A percentile compares a stretch with the other conserved stretches of the same genome.
Conservation (phyloP, 2,329 filamentous ascomycete genomes). For the Nannizziopsis arthrosporioides region DNA sequence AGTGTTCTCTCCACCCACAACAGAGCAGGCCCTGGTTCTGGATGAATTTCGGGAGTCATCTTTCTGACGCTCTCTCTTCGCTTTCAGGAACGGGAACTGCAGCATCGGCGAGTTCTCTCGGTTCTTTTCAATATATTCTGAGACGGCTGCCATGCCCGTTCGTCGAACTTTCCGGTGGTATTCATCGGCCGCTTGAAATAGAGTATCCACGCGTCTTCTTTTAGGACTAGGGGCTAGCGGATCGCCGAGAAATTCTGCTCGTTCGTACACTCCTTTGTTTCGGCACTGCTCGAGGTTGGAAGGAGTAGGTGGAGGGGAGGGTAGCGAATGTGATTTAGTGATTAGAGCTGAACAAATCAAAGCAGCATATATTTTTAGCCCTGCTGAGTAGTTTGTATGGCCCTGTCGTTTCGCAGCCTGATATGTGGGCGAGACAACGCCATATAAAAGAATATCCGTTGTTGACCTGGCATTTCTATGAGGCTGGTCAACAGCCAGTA, state of each 20-base stretch:
- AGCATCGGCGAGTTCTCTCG: conserved; percentile 23
- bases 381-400: not conserved
- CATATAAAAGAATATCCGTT: conserved; percentile 32
- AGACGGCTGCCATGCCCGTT: conserved; percentile 29
- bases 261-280: conserved; percentile 13
- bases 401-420: not conserved
- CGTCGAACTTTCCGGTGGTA: conserved; percentile 32
- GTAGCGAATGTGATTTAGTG: conserved; percentile 25
- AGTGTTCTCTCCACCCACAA: not conserved
- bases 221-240: conserved; percentile 31
- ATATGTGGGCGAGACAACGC: conserved; percentile 21
- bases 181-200: conserved; percentile 33
- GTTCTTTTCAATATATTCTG: conserved; percentile 28
- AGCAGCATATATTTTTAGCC: conserved; percentile 29
- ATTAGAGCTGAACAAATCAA: conserved; percentile 28
- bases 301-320: conserved; percentile 24
- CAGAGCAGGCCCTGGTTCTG: not conserved
- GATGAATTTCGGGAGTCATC: not conserved
- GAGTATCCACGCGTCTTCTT: conserved; percentile 32
- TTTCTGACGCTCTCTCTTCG: conserved; percentile 25
- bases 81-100: conserved; percentile 20
- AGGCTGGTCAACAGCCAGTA: conserved; percentile 24
- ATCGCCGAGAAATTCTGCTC: conserved; percentile 30
- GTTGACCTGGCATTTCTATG: conserved; percentile 16
- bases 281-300: conserved; percentile 6